Evolutionary conservation across 169 alveolate species (phyloP).

Genomic region (Toxoplasma gondii): DNA sequence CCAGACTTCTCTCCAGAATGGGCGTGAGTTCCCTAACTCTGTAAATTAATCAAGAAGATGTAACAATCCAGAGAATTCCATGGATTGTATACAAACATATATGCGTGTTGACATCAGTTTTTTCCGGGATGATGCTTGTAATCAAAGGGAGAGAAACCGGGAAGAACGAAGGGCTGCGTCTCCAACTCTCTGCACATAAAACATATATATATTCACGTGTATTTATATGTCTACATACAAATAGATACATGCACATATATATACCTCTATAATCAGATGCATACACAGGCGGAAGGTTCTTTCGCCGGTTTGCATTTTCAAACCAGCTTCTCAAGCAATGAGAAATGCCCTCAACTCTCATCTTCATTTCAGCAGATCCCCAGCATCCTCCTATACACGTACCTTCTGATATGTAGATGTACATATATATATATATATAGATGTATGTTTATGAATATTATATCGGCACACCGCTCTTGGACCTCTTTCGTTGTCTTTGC

Average conservation of each 20-base stretch:
- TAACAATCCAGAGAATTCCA: neutral
- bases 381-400: neutral
- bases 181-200: neutral
- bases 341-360: too few species aligned
- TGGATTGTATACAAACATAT: neutral
- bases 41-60: neutral
- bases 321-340: too few species aligned
- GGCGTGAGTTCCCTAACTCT: neutral
- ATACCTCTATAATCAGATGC: neutral
- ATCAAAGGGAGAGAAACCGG: too few species aligned
- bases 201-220: neutral
- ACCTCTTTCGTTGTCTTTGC: too few species aligned
- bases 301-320: too few species aligned
- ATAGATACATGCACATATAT: neutral
- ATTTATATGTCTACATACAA: neutral
- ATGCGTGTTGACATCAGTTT: too few species aligned
- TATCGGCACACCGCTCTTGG: too few species aligned
- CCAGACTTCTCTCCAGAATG: conserved; percentile 18
- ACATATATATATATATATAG: neutral
- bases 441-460: neutral
- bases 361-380: too few species aligned
- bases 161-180: too few species aligned
- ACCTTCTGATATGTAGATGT: neutral
- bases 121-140: too few species aligned
- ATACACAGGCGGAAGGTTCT: neutral